Base-by-base conservation (phyloP, 495 filamentous ascomycete genomes). In the Penicillium silybi region DNA sequence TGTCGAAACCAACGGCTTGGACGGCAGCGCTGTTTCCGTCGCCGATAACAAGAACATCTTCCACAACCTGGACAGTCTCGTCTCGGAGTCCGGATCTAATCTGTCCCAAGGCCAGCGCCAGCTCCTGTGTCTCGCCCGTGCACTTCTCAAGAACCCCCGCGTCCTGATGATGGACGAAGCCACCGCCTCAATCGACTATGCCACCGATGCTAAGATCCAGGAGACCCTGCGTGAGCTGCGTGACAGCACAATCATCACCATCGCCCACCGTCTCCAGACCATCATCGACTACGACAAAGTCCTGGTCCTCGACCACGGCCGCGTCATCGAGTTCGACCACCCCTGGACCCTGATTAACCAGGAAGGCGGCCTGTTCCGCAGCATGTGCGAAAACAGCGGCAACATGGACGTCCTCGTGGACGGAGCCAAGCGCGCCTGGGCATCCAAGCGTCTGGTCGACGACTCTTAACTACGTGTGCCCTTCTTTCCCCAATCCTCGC, bases 121-220 rank as follows among this genome's bases (percentile, higher is more conserved):
- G 70, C 87, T 99, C 13, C 78, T 99, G 40, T 99, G 95, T 60
- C 85, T 99, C 15, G 95, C 95, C 2, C 86, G 95, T 17, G 95
- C 95, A 0, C 79, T 99, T 41, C 86, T 99, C 60, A 97, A 92
- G 74, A 81, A 81, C 26, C 93, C 95, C 0, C 88, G 85, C 39
- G 93, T 99, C 16, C 74, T 99, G 4, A 86, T 99, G 65, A 97
- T 99, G 93, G 95, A 99, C 69, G 95, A 99, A 75, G 95, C 95
- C 16, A 99, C 95, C 20, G 95, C 93, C 0, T 95, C 90, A 1
- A 97, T 99, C 64, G 95, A 99, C 76, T 97, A 97, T 70, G 85
- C 84, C 29, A 99, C 93, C 15, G 95, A 99, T 62, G 74, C 83
- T 52, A 96, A 96, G 69, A 97, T 99, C 64, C 95, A 99, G 67